Conservation (phyloP, 108 stramenopile genomes). For the Heterococcus sp. region DNA sequence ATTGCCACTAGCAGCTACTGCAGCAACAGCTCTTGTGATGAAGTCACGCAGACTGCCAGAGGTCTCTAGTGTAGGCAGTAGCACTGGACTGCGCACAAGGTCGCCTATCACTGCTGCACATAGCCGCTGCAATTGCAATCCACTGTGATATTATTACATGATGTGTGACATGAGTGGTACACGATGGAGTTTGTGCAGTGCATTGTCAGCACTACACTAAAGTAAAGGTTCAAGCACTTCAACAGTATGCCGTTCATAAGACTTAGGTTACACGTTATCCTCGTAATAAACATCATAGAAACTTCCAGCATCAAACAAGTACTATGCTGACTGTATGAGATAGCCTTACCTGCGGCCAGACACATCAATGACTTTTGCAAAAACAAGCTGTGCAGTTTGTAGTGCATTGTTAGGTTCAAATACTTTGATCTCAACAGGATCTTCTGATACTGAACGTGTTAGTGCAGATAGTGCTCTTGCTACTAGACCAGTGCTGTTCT, state of each 20-base stretch:
- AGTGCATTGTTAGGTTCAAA: constrained; percentile 20
- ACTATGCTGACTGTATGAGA: too few species aligned
- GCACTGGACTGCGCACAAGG: constrained; percentile 19
- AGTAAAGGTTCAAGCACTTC: too few species aligned
- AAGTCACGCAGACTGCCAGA: constrained; percentile 19
- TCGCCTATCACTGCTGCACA: constrained; percentile 35
- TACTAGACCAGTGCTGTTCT: constrained; percentile 8
- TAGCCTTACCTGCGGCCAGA: constrained; percentile 7
- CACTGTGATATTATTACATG: too few species aligned
- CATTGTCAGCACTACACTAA: too few species aligned
- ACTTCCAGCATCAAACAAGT: too few species aligned
- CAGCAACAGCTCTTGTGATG: constrained; percentile 7
- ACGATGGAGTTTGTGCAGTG: too few species aligned
- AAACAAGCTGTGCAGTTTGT: constrained; percentile 22
- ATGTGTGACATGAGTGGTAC: too few species aligned
- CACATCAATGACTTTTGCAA: constrained; percentile 20
- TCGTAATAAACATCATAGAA: too few species aligned
- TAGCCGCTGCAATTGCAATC: constrained; percentile 14
- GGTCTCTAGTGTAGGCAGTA: constrained; percentile 6
- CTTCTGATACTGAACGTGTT: constrained; percentile 26
- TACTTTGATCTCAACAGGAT: constrained; percentile 19
- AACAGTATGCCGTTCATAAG: too few species aligned
- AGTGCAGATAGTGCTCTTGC: constrained; percentile 24
- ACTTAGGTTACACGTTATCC: too few species aligned
- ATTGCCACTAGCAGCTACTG: neutral